Evolutionary conservation across 2,329 filamentous ascomycete genomes (phyloP), one percentile per base, ranked within the genome.

Genomic region (Trichoderma sp.): DNA sequence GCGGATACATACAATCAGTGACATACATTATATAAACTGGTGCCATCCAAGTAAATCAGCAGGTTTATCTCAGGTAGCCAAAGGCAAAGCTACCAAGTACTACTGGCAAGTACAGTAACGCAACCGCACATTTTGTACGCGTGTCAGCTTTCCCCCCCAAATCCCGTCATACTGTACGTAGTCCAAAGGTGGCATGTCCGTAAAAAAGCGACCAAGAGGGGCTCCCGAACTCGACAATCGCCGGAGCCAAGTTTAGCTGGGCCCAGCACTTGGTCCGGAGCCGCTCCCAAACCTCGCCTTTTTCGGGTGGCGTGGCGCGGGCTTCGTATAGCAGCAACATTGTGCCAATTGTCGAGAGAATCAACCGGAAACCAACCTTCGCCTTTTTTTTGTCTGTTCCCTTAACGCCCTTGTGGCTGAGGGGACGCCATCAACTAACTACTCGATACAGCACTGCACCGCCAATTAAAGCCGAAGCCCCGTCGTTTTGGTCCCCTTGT

Each of bases 381-480:
- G n/a, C 42, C 32, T 27, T 50, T 29, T 27, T 25, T n/a, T n/a
- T n/a, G n/a, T n/a, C n/a, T 19, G 29, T 48, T 39, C 37, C 52
- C 45, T 35, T 19, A 29, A 65, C 63, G 63, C 63, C 63, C 63
- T 65, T 65, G 35, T 32, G 63, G 63, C 63, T 29, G 63, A 65
- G 63, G 63, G 63, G 52, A 65, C 42, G 42, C 42, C 22, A 19
- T 2, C 9, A 10, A 7, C 42, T 48, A 13, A 12, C 12, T 48
- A 48, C n/a, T 8, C n/a, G 39, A 12, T 45, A 19, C n/a, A n/a
- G n/a, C 39, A 45, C 19, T 9, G 54, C 35, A 25, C 9, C 10
- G 29, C 59, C n/a, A n/a, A 6, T 17, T 22, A 29, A 2, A 29
- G 13, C n/a, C 10, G 3, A 50, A 45, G 29, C 12, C 5, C 17